Conservation (phyloP, 2,329 filamentous ascomycete species). For the Scedosporium boydii region DNA sequence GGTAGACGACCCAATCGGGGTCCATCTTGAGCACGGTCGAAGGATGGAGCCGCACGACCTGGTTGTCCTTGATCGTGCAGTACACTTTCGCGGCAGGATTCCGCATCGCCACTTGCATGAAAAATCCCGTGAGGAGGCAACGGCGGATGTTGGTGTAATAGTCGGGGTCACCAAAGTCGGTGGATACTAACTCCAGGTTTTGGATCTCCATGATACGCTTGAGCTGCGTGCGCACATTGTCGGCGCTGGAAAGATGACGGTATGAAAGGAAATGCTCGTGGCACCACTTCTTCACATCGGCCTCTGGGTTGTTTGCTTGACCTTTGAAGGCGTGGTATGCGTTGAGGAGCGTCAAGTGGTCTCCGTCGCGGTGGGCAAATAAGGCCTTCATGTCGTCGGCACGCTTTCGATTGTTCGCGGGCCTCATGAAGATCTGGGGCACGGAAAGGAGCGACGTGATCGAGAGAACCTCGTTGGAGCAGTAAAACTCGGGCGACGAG, state of each 20-base stretch:
- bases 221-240: conserved; percentile 86
- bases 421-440: conserved; percentile 86
- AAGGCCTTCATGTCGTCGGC: conserved; percentile 96
- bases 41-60: conserved; percentile 86
- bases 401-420: conserved; percentile 73
- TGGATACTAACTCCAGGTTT: conserved; percentile 76
- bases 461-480: conserved; percentile 95
- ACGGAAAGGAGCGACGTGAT: conserved; percentile 91
- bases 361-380: conserved; percentile 86
- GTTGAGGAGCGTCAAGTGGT: conserved; percentile 93
- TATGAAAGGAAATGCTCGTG: conserved; percentile 92
- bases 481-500: conserved; percentile 94
- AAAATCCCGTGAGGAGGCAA: conserved; percentile 88
- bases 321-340: conserved; percentile 97
- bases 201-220: conserved; percentile 95
- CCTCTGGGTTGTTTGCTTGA: conserved; percentile 43
- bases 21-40: conserved; percentile 83
- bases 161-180: conserved; percentile 86
- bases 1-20: conserved; percentile 95
- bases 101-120: conserved; percentile 98
- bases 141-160: conserved; percentile 97
- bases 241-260: conserved; percentile 80
- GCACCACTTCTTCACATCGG: conserved; percentile 82
- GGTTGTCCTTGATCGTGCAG: conserved; percentile 92
- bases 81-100: conserved; percentile 85